Percentiles rank a stretch among this genome's conserved stretches.
phyloP scores from a whole-genome alignment of 1,284 basidiomycete species.

The Leccinum solheimii region DNA sequence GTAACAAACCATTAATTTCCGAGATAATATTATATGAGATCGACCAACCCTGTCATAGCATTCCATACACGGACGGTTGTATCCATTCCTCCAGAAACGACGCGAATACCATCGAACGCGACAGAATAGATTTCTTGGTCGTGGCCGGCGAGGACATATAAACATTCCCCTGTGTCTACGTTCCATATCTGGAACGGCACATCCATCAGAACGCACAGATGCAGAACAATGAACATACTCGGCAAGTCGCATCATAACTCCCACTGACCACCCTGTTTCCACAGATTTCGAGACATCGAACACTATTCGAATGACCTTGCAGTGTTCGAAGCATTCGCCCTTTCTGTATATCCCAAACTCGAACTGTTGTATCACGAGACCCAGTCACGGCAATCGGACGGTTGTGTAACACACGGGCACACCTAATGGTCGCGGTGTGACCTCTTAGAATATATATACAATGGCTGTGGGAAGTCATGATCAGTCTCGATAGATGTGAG shows the following conservation, averaged over 20 bases:
- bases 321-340: slow-evolving; percentile 73
- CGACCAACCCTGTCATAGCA: slow-evolving; percentile 67
- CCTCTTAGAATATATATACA: slow-evolving; percentile 82
- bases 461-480: slow-evolving; percentile 43
- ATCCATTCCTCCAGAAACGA: slow-evolving; percentile 89
- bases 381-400: slow-evolving; percentile 89
- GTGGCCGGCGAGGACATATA: slow-evolving; percentile 88
- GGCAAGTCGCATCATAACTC: slow-evolving; percentile 84
- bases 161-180: slow-evolving; percentile 80
- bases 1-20: slow-evolving; percentile 22
- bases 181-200: slow-evolving; percentile 66
- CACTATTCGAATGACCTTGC: slow-evolving; percentile 79
- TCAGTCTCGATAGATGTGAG: slow-evolving; percentile 3
- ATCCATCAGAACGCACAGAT: slow-evolving; percentile 1
- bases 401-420: slow-evolving; percentile 85
- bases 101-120: slow-evolving; percentile 84
- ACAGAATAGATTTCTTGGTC: slow-evolving; percentile 92
- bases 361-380: slow-evolving; percentile 82
- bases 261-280: slow-evolving; percentile 84
- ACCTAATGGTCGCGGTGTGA: slow-evolving; percentile 91
- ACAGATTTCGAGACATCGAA: slow-evolving; percentile 86
- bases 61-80: slow-evolving; percentile 92
- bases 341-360: slow-evolving; percentile 91
- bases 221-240: slow-evolving; percentile 49
- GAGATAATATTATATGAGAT: background rate